Conservation (phyloP, 2,329 filamentous ascomycete genomes). For the Mariannaea sp. region DNA sequence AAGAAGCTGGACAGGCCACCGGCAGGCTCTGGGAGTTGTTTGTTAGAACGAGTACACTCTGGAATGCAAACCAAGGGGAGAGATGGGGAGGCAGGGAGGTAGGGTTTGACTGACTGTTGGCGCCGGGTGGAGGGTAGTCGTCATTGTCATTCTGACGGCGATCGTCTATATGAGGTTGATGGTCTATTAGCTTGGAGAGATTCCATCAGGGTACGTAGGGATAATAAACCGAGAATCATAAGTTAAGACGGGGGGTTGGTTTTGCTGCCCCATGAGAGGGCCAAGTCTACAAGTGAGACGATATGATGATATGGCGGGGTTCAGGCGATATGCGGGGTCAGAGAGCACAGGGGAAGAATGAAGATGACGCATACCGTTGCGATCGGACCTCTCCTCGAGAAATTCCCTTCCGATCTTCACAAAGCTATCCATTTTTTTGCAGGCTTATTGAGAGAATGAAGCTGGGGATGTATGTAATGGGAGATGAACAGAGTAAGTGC, state of each 20-base stretch:
- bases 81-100: no score
- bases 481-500: background rate
- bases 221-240: no score
- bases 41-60: constrained; percentile 1
- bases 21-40: constrained; percentile 39
- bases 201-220: background rate
- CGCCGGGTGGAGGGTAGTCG: constrained; percentile 30
- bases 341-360: background rate
- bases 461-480: constrained; percentile 1
- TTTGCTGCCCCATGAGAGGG: background rate
- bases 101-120: constrained; percentile 41
- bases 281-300: background rate
- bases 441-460: background rate
- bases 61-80: background rate
- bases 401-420: constrained; percentile 46
- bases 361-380: constrained; percentile 32
- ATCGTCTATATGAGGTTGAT: constrained; percentile 16
- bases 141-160: constrained; percentile 31
- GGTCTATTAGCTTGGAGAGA: constrained; percentile 8
- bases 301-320: constrained; percentile 27
- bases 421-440: constrained; percentile 45
- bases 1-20: constrained; percentile 46
- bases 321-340: constrained; percentile 16
- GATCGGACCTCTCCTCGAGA: constrained; percentile 40
- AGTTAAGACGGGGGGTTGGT: no score